A percentile compares a stretch with the other conserved stretches of the same genome.
These are phyloP conservation scores for Litchi chinensis DNA, from an alignment of 345 rosid species.

Conservation along the genomic window DNA sequence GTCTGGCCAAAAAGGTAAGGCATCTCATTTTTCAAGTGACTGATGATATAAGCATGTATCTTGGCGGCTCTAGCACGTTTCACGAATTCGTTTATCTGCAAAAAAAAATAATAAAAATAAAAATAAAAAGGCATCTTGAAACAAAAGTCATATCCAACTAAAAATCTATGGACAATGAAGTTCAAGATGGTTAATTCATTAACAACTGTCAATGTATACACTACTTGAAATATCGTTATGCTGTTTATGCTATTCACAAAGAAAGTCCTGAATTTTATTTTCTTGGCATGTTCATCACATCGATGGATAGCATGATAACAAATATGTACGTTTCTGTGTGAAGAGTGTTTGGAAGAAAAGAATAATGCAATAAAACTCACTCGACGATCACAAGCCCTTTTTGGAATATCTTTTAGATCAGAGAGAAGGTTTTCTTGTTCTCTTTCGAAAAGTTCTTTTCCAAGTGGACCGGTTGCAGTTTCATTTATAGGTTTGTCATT, in stretches of 20 bases:
- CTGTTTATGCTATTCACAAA: too few species aligned
- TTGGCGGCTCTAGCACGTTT: slow-evolving; percentile 96
- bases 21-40: slow-evolving; percentile 94
- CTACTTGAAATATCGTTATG: background rate
- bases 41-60: slow-evolving; percentile 85
- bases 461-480: slow-evolving; percentile 74
- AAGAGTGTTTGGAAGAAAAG: background rate
- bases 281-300: background rate
- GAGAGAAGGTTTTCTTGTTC: slow-evolving; percentile 93
- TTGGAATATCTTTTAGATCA: slow-evolving; percentile 88
- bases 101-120: too few species aligned
- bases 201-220: background rate
- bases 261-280: too few species aligned
- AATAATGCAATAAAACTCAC: slow-evolving; percentile 62
- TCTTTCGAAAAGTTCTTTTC: slow-evolving; percentile 88
- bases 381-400: slow-evolving; percentile 97
- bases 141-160: background rate
- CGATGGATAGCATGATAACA: background rate
- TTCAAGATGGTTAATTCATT: background rate
- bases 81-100: slow-evolving; percentile 92
- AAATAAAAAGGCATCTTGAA: background rate
- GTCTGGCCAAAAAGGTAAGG: slow-evolving; percentile 92
- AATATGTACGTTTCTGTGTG: background rate
- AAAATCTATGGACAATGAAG: background rate
- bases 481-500: slow-evolving; percentile 90